Evolutionary conservation across 495 filamentous ascomycete species (phyloP), one percentile per base, ranked within the genome.

Genomic region (Durotheca rogersii): DNA sequence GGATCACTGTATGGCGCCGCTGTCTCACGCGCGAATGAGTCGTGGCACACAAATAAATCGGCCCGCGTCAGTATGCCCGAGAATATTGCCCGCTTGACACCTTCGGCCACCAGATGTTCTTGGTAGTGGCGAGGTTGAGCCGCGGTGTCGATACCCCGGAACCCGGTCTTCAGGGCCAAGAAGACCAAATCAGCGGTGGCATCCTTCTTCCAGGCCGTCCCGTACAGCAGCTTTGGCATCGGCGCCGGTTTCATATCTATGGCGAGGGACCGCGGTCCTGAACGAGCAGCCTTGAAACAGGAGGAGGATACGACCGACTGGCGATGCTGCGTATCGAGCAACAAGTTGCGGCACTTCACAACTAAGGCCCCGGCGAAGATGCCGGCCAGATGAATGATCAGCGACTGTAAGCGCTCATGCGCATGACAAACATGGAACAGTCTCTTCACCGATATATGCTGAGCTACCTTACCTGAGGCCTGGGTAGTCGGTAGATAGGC

Each of bases 191-290:
- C 75, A 14, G 78, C 73, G 0, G 85, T 89, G 19, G 67, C 68
- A 2, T 83, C 82, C 63, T 88, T 87, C 69, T 92, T 91, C 89
- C 88, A 92, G n/a, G 89, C 89, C 6, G 88, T 91, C 33, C 88
- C 89, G 60, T 94, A 94, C 46, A 93, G 66, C 51, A 90, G 75
- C 47, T 73, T 69, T 5, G 84, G 85, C 58, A 79, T 75, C 25
- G 58, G 56, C 19, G 37, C 27, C 11, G 40, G 9, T 45, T 39
- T 57, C 7, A 36, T 17, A 46, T 43, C 36, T 50, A 56, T 41
- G 34, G 38, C 15, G 2, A 40, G 35, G 16, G 36, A 44, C 14
- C 47, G 39, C 1, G 40, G 7, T 7, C 12, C 2, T n/a, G n/a
- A n/a, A n/a, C n/a, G n/a, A 37, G 27, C 3, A 15, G 10, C 20